Base-by-base conservation (phyloP, 2,329 filamentous ascomycete genomes). In the Annulohypoxylon truncatum region DNA sequence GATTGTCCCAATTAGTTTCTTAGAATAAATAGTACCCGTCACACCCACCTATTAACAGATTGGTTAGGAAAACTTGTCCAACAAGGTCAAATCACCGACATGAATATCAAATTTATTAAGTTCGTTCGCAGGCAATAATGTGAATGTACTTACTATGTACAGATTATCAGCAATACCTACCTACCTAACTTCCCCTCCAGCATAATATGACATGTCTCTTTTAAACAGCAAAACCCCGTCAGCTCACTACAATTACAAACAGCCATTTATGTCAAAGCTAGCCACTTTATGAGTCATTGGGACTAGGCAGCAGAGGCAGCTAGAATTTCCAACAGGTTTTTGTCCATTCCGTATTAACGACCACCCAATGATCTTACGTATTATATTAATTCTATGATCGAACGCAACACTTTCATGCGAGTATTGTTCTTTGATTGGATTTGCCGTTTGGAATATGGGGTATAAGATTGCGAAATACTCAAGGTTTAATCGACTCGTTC, bases 131-230 rank as follows among this genome's bases (percentile, higher is more conserved):
- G 12, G 15, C 4, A 10, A 15, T 22, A 10, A 20, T 3, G 5
- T 6, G 18, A 4, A 50, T 35, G 35, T 46, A 56, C 15, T 22
- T 9, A 12, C 2, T 22, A 53, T 44, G 51, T 38, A 60, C 33
- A 56, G 18, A 22, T 51, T 46, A 46, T 44, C 44, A 38, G 8
- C 10, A 18, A 18, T 24, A 13, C 26, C 26, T 28, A 53, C 18
- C 15, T 58, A n/a, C n/a, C n/a, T n/a, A 6, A 5, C 13, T 35
- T 15, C 13, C 9, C n/a, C 9, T 20, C 38, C 3, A 22, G 15
- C 10, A 10, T 44, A 60, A 68, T 38, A 61, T 66, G 66, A 68
- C 59, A 63, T 51, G 55, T 68, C 63, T 51, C 47, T 56, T 60
- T 62, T 63, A 15, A 40, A 47, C 50, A 53, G 2, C 51, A 10